Base-by-base conservation (phyloP, 768 basidiomycete genomes). In the Paxillus involutus region DNA sequence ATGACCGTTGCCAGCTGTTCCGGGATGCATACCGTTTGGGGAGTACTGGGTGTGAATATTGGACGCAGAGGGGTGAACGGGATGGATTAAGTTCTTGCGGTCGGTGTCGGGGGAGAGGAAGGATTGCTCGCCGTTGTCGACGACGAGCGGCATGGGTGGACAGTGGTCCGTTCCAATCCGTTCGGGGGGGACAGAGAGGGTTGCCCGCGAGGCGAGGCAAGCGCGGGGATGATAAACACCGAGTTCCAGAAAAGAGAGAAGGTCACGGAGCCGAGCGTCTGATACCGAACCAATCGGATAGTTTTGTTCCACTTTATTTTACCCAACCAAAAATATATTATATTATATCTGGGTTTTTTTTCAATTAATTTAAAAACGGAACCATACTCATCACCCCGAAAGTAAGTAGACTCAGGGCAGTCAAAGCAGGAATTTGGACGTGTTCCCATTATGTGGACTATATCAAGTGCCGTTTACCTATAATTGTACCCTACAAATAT, bases 241-340 rank as follows among this genome's bases (percentile, higher is more conserved):
- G 59, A 60, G 73, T 66, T 70, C 69, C 77, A 77, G 77, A 79
- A 61, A 65, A 73, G 68, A 73, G 69, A 67, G 71, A 66, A 62
- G 56, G 59, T 63, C 62, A 72, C 72, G 73, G 73, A 73, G 70
- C 76, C 77, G 75, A 78, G 70, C 72, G 65, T 72, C 68, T 65
- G 67, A 68, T 68, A 82, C 82, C 83, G 83, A 81, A 58, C 80
- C 83, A 83, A 83, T 83, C 83, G 82, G 83, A 81, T 76, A 72
- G 47, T 55, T 44, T 55, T 57, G 48, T 59, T 37, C 39, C 11
- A 47, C 55, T 59, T 62, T 58, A 58, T 58, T 50, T 33, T 54
- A 59, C 55, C 66, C 62, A 67, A 68, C 26, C 4, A 26, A 26
- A 26, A 26, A 2, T 5, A 6, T 26, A 63, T 56, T 58, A 69